These are phyloP conservation scores for Penicillium paradoxum DNA, from an alignment of 495 filamentous ascomycete species.

Conservation along the genomic window DNA sequence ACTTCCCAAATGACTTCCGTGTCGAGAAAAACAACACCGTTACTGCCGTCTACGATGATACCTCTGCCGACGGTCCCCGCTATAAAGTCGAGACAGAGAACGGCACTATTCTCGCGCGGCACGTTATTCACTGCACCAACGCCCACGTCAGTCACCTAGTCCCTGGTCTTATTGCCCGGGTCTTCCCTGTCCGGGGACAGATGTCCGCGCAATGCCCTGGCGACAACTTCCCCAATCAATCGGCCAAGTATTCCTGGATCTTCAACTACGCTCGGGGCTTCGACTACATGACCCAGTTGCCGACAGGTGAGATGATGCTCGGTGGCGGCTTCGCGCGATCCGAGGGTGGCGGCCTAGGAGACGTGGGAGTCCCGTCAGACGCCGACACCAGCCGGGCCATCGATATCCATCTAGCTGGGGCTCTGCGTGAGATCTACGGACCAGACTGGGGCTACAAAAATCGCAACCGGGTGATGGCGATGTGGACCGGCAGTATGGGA, in stretches of 20 bases:
- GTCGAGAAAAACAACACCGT: slow-evolving; percentile 73
- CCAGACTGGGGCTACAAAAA: slow-evolving; percentile 26
- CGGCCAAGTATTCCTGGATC: slow-evolving; percentile 29
- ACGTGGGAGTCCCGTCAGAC: slow-evolving; percentile 29
- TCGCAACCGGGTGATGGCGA: slow-evolving; percentile 48
- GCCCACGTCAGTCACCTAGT: slow-evolving; percentile 70
- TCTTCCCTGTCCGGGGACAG: slow-evolving; percentile 63
- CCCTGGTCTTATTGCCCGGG: slow-evolving; percentile 60
- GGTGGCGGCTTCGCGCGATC: slow-evolving; percentile 53
- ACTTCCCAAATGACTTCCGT: slow-evolving; percentile 46
- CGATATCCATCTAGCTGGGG: slow-evolving; percentile 32
- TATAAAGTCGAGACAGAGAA: slow-evolving; percentile 54
- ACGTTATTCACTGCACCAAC: slow-evolving; percentile 75
- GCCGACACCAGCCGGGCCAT: slow-evolving; percentile 28
- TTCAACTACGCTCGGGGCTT: slow-evolving; percentile 59
- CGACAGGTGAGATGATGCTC: slow-evolving; percentile 57
- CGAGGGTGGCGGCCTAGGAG: slow-evolving; percentile 44
- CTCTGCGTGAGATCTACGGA: slow-evolving; percentile 27
- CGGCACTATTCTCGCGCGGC: slow-evolving; percentile 51
- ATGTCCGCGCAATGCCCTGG: slow-evolving; percentile 60
- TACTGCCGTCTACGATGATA: slow-evolving; percentile 30
- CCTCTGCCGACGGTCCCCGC: not conserved
- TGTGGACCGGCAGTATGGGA: slow-evolving; percentile 85
- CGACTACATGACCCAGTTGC: slow-evolving; percentile 75
- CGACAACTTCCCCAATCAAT: slow-evolving; percentile 29